phyloP scores from a whole-genome alignment of 345 rosid species.

The Capsella bursapastoris region DNA sequence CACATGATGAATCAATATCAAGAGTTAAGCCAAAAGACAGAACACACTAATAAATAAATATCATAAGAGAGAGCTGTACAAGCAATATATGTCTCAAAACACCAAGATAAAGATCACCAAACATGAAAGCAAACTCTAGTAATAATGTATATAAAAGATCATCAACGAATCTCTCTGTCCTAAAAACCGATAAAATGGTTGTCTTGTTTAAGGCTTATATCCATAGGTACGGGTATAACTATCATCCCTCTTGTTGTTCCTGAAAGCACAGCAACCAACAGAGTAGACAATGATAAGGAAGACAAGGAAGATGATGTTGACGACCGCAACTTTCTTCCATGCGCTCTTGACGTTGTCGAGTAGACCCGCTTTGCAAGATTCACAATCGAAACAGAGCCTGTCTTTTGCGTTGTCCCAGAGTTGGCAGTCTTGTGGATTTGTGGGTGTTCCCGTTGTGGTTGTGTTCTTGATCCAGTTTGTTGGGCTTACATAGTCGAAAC shows the following conservation, averaged over 20 bases:
- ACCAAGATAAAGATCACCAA: conserved; percentile 20
- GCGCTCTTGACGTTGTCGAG: conserved; percentile 77
- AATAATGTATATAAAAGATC: background rate
- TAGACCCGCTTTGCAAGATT: conserved; percentile 93
- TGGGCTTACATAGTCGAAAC: conserved; percentile 57
- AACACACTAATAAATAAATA: conserved; percentile 27
- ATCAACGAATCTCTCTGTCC: conserved; percentile 41
- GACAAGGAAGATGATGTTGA: conserved; percentile 77
- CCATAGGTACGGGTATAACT: conserved; percentile 32
- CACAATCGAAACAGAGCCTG: conserved; percentile 74
- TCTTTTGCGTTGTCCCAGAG: conserved; percentile 57
- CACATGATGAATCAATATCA: conserved; percentile 30
- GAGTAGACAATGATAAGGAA: conserved; percentile 89
- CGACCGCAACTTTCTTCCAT: conserved; percentile 93
- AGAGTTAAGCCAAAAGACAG: conserved; percentile 24
- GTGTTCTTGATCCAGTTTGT: conserved; percentile 61
- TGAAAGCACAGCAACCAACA: conserved; percentile 92
- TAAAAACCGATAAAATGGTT: conserved; percentile 6
- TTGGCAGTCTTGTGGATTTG: conserved; percentile 60
- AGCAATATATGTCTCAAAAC: conserved; percentile 27
- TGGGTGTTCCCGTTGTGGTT: background rate
- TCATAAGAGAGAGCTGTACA: conserved; percentile 36
- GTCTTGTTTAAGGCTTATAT: conserved; percentile 45
- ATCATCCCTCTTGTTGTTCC: conserved; percentile 76
- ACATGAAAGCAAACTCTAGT: conserved; percentile 25